phyloP scores from a whole-genome alignment of 2,329 filamentous ascomycete genomes.

The Colletotrichum limetticola region DNA sequence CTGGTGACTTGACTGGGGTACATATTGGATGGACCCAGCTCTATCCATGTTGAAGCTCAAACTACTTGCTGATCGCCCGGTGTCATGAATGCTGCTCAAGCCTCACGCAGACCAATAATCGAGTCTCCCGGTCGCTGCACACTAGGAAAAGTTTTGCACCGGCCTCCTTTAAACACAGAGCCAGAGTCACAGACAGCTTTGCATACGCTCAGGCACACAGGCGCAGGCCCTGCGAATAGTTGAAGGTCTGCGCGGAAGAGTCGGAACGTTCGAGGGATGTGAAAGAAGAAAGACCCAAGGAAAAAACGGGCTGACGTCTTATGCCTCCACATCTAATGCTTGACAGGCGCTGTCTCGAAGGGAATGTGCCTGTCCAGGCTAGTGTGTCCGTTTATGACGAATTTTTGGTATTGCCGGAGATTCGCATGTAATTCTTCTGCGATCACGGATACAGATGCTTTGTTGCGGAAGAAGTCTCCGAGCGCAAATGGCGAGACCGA shows the following conservation, averaged over 20 bases:
- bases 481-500: not conserved
- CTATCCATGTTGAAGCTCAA: conserved; percentile 34
- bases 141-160: not conserved
- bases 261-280: conserved; percentile 20
- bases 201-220: conserved; percentile 24
- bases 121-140: conserved; percentile 11
- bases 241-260: conserved; percentile 28
- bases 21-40: conserved; percentile 30
- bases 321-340: conserved; percentile 1
- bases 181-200: conserved; percentile 11
- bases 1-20: conserved; percentile 28
- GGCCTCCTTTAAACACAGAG: conserved; percentile 5
- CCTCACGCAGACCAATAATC: conserved; percentile 27
- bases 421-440: not conserved
- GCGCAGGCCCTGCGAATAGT: not conserved
- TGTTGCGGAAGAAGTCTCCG: not conserved
- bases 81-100: conserved; percentile 33
- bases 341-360: conserved; percentile 11
- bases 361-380: not conserved
- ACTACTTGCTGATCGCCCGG: conserved; percentile 30
- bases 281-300: too few relatives aligned
- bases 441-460: not conserved
- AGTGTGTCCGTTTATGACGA: not conserved
- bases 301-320: not conserved
- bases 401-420: not conserved